Conservation (phyloP, 169 alveolate species). For the Babesia sp. region DNA sequence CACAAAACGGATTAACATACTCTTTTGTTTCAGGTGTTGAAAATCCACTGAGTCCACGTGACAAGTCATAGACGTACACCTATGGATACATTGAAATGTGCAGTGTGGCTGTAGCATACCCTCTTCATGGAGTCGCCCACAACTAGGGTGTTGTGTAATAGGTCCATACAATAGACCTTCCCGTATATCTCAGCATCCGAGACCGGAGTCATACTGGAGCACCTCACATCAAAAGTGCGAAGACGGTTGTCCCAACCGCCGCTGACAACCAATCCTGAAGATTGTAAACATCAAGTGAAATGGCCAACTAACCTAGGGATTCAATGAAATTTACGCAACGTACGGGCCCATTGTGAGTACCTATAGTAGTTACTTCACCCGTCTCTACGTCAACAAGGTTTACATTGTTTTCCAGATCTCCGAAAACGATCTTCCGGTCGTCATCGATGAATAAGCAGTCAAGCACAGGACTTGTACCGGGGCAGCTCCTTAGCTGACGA, state of each 20-base stretch:
- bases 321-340: conserved; percentile 50
- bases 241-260: conserved; percentile 69
- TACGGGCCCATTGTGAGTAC: conserved; percentile 62
- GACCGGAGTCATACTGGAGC: conserved; percentile 28
- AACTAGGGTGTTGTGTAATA: conserved; percentile 52
- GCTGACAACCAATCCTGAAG: conserved; percentile 36
- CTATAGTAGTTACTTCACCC: conserved; percentile 22
- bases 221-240: conserved; percentile 51
- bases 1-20: conserved; percentile 10
- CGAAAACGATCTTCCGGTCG: conserved; percentile 54
- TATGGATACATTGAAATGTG: neutral
- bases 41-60: conserved; percentile 66
- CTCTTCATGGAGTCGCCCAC: conserved; percentile 70
- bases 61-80: conserved; percentile 62
- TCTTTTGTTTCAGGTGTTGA: conserved; percentile 66
- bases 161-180: conserved; percentile 67
- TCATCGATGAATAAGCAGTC: conserved; percentile 59
- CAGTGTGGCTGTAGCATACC: conserved; percentile 13
- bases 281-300: too few relatives aligned
- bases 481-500: neutral
- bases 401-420: conserved; percentile 48
- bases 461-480: conserved; percentile 48
- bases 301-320: conserved; percentile 22
- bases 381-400: conserved; percentile 53
- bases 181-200: conserved; percentile 64